phyloP scores from a whole-genome alignment of 2,329 filamentous ascomycete genomes.

The Colletotrichum sp. region DNA sequence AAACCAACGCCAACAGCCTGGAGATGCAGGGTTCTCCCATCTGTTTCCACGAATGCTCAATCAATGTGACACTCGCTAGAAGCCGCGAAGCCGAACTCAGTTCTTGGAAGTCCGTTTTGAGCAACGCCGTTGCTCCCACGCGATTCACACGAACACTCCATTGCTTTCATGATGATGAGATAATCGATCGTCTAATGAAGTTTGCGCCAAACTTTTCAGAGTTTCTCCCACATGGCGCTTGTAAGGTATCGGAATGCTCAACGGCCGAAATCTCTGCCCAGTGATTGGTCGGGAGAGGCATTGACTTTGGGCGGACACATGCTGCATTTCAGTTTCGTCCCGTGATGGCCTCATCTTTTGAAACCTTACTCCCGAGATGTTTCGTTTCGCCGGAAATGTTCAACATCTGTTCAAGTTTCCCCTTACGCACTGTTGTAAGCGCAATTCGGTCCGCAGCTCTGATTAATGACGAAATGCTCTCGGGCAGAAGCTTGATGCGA shows the following conservation, averaged over 20 bases:
- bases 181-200: not conserved
- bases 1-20: not conserved
- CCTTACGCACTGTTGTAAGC: not conserved
- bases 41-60: not conserved
- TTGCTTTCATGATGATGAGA: not conserved
- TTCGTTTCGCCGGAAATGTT: not conserved
- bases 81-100: not conserved
- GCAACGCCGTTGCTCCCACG: not conserved
- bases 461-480: not conserved
- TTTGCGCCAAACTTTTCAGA: not conserved
- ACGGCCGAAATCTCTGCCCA: not conserved
- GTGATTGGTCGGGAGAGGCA: not conserved
- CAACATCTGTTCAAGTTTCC: not conserved
- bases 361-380: not conserved
- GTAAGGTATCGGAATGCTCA: not conserved
- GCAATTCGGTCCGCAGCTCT: not conserved
- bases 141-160: not conserved
- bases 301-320: not conserved
- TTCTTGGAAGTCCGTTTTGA: not conserved
- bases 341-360: not conserved
- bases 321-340: conserved; percentile 6
- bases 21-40: not conserved
- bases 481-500: not conserved
- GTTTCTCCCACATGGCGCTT: not conserved
- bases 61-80: not conserved